Percentiles rank a stretch among this genome's conserved stretches.
These are phyloP conservation scores for Trypanosoma cruzi DNA, from an alignment of 208 protist genomes.

Conservation along the genomic window DNA sequence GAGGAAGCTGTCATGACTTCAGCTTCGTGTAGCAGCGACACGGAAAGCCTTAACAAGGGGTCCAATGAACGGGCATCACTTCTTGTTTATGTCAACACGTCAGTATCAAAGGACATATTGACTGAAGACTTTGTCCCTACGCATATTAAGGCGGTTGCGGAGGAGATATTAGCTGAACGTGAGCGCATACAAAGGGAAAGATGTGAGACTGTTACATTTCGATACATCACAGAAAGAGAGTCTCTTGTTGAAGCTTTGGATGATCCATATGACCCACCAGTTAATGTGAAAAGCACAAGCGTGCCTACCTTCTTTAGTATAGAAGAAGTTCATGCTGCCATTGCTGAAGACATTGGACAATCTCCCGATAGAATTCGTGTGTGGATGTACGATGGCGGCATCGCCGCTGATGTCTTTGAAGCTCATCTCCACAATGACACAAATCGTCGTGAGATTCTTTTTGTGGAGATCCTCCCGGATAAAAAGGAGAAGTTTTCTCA, in stretches of 20 bases:
- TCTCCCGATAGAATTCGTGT: constrained; percentile 36
- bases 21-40: constrained; percentile 54
- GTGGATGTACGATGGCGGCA: constrained; percentile 10
- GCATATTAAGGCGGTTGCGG: constrained; percentile 39
- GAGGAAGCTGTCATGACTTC: constrained; percentile 48
- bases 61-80: constrained; percentile 68
- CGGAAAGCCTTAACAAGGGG: not conserved
- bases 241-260: constrained; percentile 50
- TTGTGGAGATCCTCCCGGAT: constrained; percentile 17
- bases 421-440: not conserved
- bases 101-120: constrained; percentile 33
- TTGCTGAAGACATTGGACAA: constrained; percentile 39
- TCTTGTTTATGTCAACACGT: constrained; percentile 72
- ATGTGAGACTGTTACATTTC: constrained; percentile 24
- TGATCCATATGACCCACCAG: constrained; percentile 21
- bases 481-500: not conserved
- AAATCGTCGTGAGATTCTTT: not conserved
- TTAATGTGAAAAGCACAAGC: constrained; percentile 24
- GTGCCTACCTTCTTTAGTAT: constrained; percentile 23
- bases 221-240: constrained; percentile 42
- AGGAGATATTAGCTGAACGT: constrained; percentile 36
- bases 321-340: constrained; percentile 26
- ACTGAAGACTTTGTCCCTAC: constrained; percentile 29
- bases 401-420: not conserved
- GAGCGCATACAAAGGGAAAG: constrained; percentile 13